Base-by-base conservation (phyloP, 345 rosid genomes). In the Punica granatum region DNA sequence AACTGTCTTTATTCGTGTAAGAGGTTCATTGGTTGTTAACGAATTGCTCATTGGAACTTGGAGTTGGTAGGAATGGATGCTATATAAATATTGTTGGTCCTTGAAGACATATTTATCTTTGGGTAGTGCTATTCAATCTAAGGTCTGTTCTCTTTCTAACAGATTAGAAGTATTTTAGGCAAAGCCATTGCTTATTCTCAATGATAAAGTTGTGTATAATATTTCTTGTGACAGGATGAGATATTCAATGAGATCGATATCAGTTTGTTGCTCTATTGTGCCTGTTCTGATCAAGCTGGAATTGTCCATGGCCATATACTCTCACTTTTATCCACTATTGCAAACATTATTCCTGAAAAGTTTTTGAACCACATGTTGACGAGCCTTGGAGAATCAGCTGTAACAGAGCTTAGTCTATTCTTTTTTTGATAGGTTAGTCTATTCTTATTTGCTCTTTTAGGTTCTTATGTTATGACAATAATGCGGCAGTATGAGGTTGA, bases 331-430 rank as follows among this genome's bases (percentile, higher is more conserved):
- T 78, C 92, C 25, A 69, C 87, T 23, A 56, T 85, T 69, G 88
- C 85, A 39, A 89, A 84, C 82, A 72, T 82, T 61, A 70, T 80
- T 70, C 96, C 98, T 0, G 87, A 82, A 63, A 82, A 70, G 65
- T 69, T 91, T 64, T 76, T 86, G 81, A 90, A 84, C 51, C 88
- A 89, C 64, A 82, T 81, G 75, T 82, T 94, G 69, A 65, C 83
- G 42, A 81, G 85, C 42, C 78, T 86, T 30, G 98, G 98, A 75
- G 86, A 89, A 77, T 92, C 98, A 63, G 78, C 96, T 0, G 81
- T 86, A 48, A 79, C 81, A 44, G 92, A 91, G 98, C 97, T 94
- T 77, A 74, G 85, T n/a, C n/a, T n/a, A n/a, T n/a, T n/a, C n/a
- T n/a, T n/a, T n/a, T n/a, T n/a, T n/a, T n/a, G n/a, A n/a, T n/a